These are phyloP conservation scores for Albifimbria verrucaria DNA, from an alignment of 2,329 filamentous ascomycete genomes.

Conservation along the genomic window DNA sequence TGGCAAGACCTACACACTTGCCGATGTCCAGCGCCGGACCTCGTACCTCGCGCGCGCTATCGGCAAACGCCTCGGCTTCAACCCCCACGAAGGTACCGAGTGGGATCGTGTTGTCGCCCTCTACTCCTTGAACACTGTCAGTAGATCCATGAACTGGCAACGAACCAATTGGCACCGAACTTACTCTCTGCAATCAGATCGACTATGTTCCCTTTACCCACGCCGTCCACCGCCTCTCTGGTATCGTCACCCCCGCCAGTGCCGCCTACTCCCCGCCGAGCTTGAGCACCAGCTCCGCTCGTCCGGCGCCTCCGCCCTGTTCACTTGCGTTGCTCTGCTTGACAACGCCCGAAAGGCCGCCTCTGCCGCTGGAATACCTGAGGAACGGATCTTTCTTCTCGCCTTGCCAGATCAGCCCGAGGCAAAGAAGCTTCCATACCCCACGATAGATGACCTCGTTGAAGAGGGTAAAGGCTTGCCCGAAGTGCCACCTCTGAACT, in stretches of 20 bases:
- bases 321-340: conserved; percentile 68
- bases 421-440: conserved; percentile 45
- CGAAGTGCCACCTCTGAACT: conserved; percentile 52
- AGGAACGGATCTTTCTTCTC: conserved; percentile 64
- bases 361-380: conserved; percentile 58
- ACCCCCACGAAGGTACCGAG: conserved; percentile 66
- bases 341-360: conserved; percentile 63
- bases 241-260: conserved; percentile 71
- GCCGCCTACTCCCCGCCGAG: conserved; percentile 70
- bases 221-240: conserved; percentile 72
- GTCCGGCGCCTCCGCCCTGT: conserved; percentile 65
- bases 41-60: conserved; percentile 67
- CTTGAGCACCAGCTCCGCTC: conserved; percentile 70
- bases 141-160: conserved; percentile 16
- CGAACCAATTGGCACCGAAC: neutral
- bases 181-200: conserved; percentile 44
- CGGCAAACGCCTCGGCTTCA: conserved; percentile 67
- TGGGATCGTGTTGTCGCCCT: conserved; percentile 79
- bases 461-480: conserved; percentile 54
- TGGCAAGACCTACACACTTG: conserved; percentile 61
- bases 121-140: conserved; percentile 77
- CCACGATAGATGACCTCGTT: conserved; percentile 65
- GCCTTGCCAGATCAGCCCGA: conserved; percentile 56
- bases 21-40: conserved; percentile 62
- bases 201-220: conserved; percentile 72